A percentile compares a stretch with the other conserved stretches of the same genome.
These are phyloP conservation scores for Crassisporium funariophilum DNA, from an alignment of 768 basidiomycete species.

Conservation along the genomic window DNA sequence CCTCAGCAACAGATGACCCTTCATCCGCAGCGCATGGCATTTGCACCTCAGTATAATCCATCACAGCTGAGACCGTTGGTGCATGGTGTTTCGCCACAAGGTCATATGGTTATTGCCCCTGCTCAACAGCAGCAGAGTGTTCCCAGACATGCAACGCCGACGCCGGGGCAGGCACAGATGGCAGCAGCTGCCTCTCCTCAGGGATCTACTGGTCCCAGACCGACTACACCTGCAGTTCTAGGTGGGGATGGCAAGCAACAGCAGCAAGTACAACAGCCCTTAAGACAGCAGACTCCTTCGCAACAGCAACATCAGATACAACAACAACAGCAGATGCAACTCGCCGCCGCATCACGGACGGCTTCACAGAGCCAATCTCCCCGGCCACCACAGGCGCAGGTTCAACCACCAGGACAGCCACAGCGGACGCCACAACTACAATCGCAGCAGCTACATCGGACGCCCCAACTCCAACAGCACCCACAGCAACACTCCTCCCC, in stretches of 20 bases:
- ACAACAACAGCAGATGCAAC: conserved; percentile 28
- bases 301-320: conserved; percentile 24
- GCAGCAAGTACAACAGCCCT: conserved; percentile 6
- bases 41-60: conserved; percentile 35
- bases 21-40: conserved; percentile 21
- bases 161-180: conserved; percentile 2
- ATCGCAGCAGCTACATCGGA: conserved; percentile 7
- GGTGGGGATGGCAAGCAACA: conserved; percentile 4
- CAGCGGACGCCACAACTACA: conserved; percentile 16
- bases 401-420: too few relatives aligned
- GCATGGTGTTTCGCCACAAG: conserved; percentile 18
- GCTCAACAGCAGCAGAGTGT: conserved; percentile 4
- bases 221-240: conserved; percentile 1
- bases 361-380: conserved; percentile 10
- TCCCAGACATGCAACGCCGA: conserved; percentile 5
- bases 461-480: conserved; percentile 12
- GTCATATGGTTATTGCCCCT: background rate
- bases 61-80: conserved; percentile 35
- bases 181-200: background rate
- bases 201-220: conserved; percentile 2
- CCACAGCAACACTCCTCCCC: conserved; percentile 15
- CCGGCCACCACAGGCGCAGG: conserved; percentile 13
- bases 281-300: conserved; percentile 21
- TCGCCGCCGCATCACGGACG: conserved; percentile 17
- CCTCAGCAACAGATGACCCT: too few relatives aligned